These are phyloP conservation scores for Calcarisporium arbuscula DNA, from an alignment of 2,329 filamentous ascomycete species.

Conservation along the genomic window DNA sequence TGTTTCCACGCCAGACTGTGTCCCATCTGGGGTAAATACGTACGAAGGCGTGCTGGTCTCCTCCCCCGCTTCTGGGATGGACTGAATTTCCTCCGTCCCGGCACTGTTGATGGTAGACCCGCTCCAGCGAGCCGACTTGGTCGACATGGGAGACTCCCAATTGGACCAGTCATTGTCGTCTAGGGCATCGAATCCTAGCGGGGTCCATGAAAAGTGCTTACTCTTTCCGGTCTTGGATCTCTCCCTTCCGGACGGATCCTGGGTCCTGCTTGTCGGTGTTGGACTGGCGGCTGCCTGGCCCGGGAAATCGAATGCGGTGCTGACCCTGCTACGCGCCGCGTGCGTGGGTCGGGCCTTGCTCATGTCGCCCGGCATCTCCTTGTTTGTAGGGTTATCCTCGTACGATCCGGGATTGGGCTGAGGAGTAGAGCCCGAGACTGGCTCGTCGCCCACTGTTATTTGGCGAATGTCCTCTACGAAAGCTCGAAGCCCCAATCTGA, in stretches of 20 bases:
- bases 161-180: constrained; percentile 60
- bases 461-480: constrained; percentile 95
- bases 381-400: constrained; percentile 10
- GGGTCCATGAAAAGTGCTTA: constrained; percentile 56
- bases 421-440: constrained; percentile 48
- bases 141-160: constrained; percentile 53
- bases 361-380: constrained; percentile 25
- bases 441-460: constrained; percentile 93
- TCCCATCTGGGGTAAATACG: constrained; percentile 21
- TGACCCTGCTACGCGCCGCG: constrained; percentile 33
- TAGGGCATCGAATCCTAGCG: constrained; percentile 48
- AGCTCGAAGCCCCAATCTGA: constrained; percentile 84
- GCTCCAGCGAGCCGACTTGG: constrained; percentile 56
- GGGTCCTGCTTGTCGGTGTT: constrained; percentile 23
- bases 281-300: constrained; percentile 24
- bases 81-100: constrained; percentile 35
- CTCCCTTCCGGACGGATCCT: constrained; percentile 19
- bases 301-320: constrained; percentile 34
- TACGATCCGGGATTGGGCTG: constrained; percentile 22
- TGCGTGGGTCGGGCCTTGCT: constrained; percentile 41
- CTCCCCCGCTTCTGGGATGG: constrained; percentile 41
- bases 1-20: constrained; percentile 1
- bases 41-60: constrained; percentile 43
- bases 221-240: constrained; percentile 33
- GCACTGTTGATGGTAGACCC: constrained; percentile 47